Base-by-base conservation (phyloP, 2,329 filamentous ascomycete genomes). In the Periconia digitata region DNA sequence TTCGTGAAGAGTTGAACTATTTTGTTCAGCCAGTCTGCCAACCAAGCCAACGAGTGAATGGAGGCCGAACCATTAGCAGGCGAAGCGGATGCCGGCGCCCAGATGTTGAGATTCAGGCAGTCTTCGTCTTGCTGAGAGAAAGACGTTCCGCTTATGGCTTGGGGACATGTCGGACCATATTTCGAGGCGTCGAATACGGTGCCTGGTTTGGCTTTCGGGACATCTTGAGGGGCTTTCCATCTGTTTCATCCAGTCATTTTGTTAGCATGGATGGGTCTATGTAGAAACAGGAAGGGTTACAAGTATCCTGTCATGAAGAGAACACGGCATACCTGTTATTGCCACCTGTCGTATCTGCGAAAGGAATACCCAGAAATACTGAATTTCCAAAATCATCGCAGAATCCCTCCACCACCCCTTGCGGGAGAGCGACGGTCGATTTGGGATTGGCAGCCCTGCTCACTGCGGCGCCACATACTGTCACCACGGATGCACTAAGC, bases 21-120 rank as follows among this genome's bases (percentile, higher is more conserved):
- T n/a, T n/a, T n/a, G n/a, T n/a, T n/a, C n/a, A n/a, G n/a, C n/a
- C n/a, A n/a, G n/a, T n/a, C n/a, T n/a, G n/a, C n/a, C n/a, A n/a
- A n/a, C n/a, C n/a, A n/a, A n/a, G n/a, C n/a, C n/a, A n/a, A n/a
- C n/a, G n/a, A n/a, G n/a, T n/a, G n/a, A n/a, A n/a, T n/a, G n/a
- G n/a, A 32, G 27, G 10, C 8, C 4, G 27, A 10, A 10, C 5
- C n/a, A 32, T 15, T 12, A 10, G 27, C 12, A 5, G 12, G 12
- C 27, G n/a, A 10, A 32, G 27, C 27, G 27, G 27, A 35, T n/a
- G 54, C 45, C 6, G 59, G 59, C 15, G 43, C 58, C 59, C 59
- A 62, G 6, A 62, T 48, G 39, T 62, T 62, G 6, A 76, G 60
- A 50, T 71, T 75, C 56, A 76, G 50, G 43, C 74, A 76, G 27